phyloP scores from a whole-genome alignment of 306 rosid genomes.

The Casuarina equisetifolia region DNA sequence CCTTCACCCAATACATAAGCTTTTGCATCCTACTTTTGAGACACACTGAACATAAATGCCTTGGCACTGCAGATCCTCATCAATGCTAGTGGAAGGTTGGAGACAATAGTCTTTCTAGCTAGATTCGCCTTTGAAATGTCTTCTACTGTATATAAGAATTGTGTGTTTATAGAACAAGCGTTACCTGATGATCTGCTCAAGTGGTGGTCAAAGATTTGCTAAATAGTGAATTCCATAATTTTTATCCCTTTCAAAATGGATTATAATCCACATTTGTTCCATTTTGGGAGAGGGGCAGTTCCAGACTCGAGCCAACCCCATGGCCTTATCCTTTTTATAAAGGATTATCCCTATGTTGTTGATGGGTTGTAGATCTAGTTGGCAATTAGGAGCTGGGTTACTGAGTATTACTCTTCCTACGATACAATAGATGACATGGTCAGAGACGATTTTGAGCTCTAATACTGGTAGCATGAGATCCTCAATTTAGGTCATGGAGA shows the following conservation, averaged over 20 bases:
- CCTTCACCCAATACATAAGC: slow-evolving; percentile 77
- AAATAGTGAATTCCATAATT: background rate
- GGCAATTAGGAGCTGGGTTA: slow-evolving; percentile 78
- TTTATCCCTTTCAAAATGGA: slow-evolving; percentile 5
- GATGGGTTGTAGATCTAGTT: slow-evolving; percentile 90
- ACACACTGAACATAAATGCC: slow-evolving; percentile 83
- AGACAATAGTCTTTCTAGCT: slow-evolving; percentile 54
- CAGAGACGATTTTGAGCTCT: slow-evolving; percentile 58
- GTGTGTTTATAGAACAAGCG: slow-evolving; percentile 77
- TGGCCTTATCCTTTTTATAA: slow-evolving; percentile 70
- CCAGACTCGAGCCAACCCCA: slow-evolving; percentile 52
- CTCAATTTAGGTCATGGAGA: slow-evolving; percentile 85
- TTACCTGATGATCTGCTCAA: slow-evolving; percentile 70
- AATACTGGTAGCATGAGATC: slow-evolving; percentile 78
- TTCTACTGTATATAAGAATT: slow-evolving; percentile 60
- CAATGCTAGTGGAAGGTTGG: slow-evolving; percentile 67
- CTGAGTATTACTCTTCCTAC: slow-evolving; percentile 64
- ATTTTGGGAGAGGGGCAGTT: slow-evolving; percentile 73
- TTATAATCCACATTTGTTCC: slow-evolving; percentile 13
- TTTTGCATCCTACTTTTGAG: slow-evolving; percentile 71
- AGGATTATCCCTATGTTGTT: slow-evolving; percentile 84
- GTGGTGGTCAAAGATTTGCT: slow-evolving; percentile 47
- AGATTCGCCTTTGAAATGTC: slow-evolving; percentile 74
- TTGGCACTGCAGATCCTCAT: slow-evolving; percentile 63
- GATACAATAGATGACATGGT: slow-evolving; percentile 51